Evolutionary conservation across 1,284 basidiomycete genomes (phyloP), one percentile per base, ranked within the genome.

Genomic region (Irpex sp.): DNA sequence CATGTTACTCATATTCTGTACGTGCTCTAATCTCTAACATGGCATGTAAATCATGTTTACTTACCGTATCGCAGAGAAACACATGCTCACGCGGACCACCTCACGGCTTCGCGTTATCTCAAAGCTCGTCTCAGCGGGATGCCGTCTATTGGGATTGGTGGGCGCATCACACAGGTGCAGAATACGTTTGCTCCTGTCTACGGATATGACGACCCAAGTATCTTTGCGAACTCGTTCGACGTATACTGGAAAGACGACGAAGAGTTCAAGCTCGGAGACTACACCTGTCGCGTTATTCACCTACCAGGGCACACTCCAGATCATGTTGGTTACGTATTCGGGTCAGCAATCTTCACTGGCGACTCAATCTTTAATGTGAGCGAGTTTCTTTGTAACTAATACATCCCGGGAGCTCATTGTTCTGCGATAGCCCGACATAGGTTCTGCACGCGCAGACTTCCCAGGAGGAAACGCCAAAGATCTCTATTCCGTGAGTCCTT

Each of bases 11-110:
- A 70, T 7, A 72, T 78, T 21, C 69, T 78, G 76, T 77, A 58
- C 33, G 17, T 55, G 39, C 11, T 33, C 55, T n/a, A 17, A n/a
- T 55, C 56, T 17, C 17, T n/a, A 39, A 60, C 57, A 5, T 19
- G 21, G 39, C 39, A 49, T 19, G 54, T 60, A 31, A 59, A 33
- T 31, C 55, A 21, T 43, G 39, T 43, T 43, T 43, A 4, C n/a
- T 6, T 26, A 3, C 43, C 11, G 39, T 49, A 11, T 46, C 9
- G 15, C 56, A 78, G 77, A 4, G 77, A 80, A 65, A 79, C 77
- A 1, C 78, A 79, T 59, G 78, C 78, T 0, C 78, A 80, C 59
- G 77, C 78, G 7, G 77, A 80, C 67, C 78, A 79, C 65, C 71
- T 79, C 33, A 77, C 75, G 4, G 75, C 76, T 6, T 74, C 78